Evolutionary conservation across 1,139 yeast genomes (phyloP).

Genomic region (Candida tropicalis): DNA sequence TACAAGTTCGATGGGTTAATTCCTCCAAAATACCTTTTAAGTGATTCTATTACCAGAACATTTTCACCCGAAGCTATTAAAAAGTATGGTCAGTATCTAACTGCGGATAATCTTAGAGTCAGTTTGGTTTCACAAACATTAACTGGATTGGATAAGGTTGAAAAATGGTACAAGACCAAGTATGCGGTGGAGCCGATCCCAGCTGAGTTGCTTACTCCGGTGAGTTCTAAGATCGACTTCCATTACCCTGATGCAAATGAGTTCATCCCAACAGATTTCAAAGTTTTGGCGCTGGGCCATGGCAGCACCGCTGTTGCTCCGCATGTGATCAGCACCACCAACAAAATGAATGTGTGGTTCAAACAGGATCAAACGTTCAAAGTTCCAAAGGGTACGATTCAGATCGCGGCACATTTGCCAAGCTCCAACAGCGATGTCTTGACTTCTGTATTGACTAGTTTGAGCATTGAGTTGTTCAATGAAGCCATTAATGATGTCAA

Average conservation of each 20-base stretch:
- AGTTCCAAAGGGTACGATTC: constrained; percentile 82
- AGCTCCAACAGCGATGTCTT: constrained; percentile 57
- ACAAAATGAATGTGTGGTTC: constrained; percentile 66
- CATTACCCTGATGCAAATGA: constrained; percentile 72
- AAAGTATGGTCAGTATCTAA: constrained; percentile 53
- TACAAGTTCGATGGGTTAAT: constrained; percentile 47
- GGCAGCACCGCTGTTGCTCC: constrained; percentile 38
- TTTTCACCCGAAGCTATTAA: constrained; percentile 59
- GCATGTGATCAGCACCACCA: constrained; percentile 36
- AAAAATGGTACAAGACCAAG: constrained; percentile 91
- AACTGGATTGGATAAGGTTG: constrained; percentile 46
- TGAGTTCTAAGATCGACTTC: constrained; percentile 30
- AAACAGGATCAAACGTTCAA: constrained; percentile 89
- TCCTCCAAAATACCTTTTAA: constrained; percentile 66
- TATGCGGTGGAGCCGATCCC: constrained; percentile 56
- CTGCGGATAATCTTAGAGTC: constrained; percentile 61
- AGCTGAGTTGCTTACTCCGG: constrained; percentile 27
- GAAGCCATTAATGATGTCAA: constrained; percentile 77
- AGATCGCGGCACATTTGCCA: constrained; percentile 68
- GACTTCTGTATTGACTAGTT: constrained; percentile 56
- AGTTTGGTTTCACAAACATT: constrained; percentile 56
- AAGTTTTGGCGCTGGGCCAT: constrained; percentile 49
- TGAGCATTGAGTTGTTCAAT: constrained; percentile 69
- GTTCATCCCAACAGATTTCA: constrained; percentile 79
- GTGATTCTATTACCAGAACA: constrained; percentile 57